Evolutionary conservation across 176 grass and related monocot species (phyloP).

Genomic region (Alopecurus myosuroides): DNA sequence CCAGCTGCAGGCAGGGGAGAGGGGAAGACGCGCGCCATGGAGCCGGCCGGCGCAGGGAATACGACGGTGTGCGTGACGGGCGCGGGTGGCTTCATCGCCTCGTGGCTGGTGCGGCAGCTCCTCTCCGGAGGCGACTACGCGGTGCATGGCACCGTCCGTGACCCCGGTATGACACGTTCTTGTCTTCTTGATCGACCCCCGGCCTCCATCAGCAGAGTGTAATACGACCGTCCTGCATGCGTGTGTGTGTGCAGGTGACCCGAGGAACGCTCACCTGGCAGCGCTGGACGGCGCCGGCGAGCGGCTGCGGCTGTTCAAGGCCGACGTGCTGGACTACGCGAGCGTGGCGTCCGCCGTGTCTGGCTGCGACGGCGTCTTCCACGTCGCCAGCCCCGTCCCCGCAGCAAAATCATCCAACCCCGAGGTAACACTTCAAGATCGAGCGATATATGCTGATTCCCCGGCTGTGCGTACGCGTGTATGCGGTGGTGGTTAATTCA

Average conservation of each 20-base stretch:
- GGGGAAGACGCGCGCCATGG: not conserved
- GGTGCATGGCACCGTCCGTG: conserved; percentile 70
- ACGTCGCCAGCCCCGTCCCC: conserved; percentile 23
- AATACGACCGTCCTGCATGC: not conserved
- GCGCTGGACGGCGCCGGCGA: conserved; percentile 38
- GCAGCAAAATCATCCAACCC: not conserved
- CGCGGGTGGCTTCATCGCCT: conserved; percentile 69
- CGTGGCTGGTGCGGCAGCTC: conserved; percentile 63
- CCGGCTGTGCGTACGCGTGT: no score
- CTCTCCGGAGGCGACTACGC: conserved; percentile 52
- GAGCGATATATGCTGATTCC: not conserved
- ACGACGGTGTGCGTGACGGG: conserved; percentile 72
- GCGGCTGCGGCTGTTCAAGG: conserved; percentile 61
- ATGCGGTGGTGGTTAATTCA: not conserved
- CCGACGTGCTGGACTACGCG: conserved; percentile 46
- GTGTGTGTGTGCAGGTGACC: conserved; percentile 34
- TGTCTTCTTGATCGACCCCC: not conserved
- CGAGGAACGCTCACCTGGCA: conserved; percentile 59
- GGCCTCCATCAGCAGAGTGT: not conserved
- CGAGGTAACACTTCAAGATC: not conserved
- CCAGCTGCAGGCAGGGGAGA: not conserved
- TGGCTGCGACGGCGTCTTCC: conserved; percentile 71
- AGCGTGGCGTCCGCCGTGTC: conserved; percentile 39
- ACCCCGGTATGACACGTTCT: conserved; percentile 37
- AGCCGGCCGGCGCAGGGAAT: not conserved